Evolutionary conservation across 768 basidiomycete genomes (phyloP), one percentile per base, ranked within the genome.

Genomic region (Pisolithus sp.): DNA sequence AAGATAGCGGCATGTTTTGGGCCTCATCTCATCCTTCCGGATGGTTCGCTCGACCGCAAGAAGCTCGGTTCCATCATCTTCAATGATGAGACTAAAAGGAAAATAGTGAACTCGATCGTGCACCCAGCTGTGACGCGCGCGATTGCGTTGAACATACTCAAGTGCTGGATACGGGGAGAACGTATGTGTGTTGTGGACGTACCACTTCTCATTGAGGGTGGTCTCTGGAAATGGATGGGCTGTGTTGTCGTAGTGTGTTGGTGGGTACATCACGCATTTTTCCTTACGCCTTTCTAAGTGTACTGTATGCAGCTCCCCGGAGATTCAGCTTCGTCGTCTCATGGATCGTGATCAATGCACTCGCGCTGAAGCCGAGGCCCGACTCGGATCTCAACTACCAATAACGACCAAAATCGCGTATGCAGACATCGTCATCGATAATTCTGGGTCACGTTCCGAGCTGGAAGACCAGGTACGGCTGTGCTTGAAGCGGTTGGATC

Each of bases 201-300:
- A 5, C 96, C 96, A 30, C 70, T 98, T 47, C 72, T 99, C 51
- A 85, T 99, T 51, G 96, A 99, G 65, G 83, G 88, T 0, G 85
- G 85, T 2, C 63, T 97, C 36, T 92, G 86, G 81, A 81, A 78
- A 61, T 86, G 80, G 77, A 86, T 93, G 42, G 93, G 85, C 4
- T 77, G 79, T 55, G 83, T 97, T 21, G 76, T 93, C 3, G 85
- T 99, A 9, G 93, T 96, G 5, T 94, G 92, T 63, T 96, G 93
- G 95, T 96, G 49, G 46, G 79, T 70, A 18, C 26, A n/a, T 38
- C 24, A 45, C 42, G 36, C 37, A 46, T 51, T 20, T 37, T 34
- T 38, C 18, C 39, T 24, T 42, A 4, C n/a, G 30, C 18, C 20
- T 31, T 53, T 26, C 42, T 26, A 26, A n/a, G n/a, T 7, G 26